Evolutionary conservation across 106 monocot species (phyloP).

Genomic region (Triglochin maritima): DNA sequence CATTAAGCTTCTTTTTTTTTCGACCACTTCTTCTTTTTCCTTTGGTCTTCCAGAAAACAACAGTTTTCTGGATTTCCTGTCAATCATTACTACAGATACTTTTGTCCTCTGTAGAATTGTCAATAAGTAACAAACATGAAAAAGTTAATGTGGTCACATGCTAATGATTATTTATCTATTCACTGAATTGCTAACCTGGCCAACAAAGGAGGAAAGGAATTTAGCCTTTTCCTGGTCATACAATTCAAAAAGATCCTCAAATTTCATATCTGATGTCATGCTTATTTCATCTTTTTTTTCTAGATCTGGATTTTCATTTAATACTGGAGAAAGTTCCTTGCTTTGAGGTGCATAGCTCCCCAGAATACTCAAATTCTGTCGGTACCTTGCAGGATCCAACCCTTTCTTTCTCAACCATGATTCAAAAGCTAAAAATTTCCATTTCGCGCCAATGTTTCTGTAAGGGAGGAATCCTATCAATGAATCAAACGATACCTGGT

Average conservation of each 20-base stretch:
- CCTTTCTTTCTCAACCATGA: slow-evolving; percentile 89
- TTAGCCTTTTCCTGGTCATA: slow-evolving; percentile 77
- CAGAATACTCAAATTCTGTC: slow-evolving; percentile 50
- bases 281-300: slow-evolving; percentile 15
- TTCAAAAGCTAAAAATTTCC: slow-evolving; percentile 94
- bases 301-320: slow-evolving; percentile 16
- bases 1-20: slow-evolving; percentile 82
- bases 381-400: slow-evolving; percentile 54
- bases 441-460: slow-evolving; percentile 71
- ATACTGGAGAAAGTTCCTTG: slow-evolving; percentile 18
- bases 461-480: slow-evolving; percentile 88
- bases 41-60: slow-evolving; percentile 75
- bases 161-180: neutral
- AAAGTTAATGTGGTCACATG: neutral
- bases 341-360: slow-evolving; percentile 35
- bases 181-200: slow-evolving; percentile 48
- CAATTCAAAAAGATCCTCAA: slow-evolving; percentile 56
- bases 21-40: slow-evolving; percentile 66
- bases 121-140: slow-evolving; percentile 6
- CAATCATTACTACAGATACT: slow-evolving; percentile 49
- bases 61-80: slow-evolving; percentile 57
- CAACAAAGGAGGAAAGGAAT: slow-evolving; percentile 89
- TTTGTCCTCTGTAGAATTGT: slow-evolving; percentile 38
- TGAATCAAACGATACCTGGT: slow-evolving; percentile 79
- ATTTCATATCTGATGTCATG: slow-evolving; percentile 31